Evolutionary conservation across 345 rosid species (phyloP), one percentile per base, ranked within the genome.

Genomic region (Excoecaria cochinchinensis): DNA sequence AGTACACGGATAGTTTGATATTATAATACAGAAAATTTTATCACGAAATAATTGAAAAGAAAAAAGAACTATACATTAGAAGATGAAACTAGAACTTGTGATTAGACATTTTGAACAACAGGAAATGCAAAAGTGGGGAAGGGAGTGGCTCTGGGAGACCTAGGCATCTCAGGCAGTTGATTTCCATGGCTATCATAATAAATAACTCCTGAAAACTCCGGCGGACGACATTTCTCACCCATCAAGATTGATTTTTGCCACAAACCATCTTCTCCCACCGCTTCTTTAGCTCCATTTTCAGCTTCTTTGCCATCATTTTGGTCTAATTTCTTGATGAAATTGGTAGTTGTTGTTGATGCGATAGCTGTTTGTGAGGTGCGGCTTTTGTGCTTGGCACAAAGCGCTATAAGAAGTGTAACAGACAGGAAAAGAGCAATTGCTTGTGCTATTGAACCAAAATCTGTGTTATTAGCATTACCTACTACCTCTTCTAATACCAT

Each of bases 381-480:
- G 50, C 76, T 56, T 0, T 72, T 24, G 6, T 57, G 83, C 38
- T 71, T 77, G 16, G 79, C 82, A n/a, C 84, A 80, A 12, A 80
- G 72, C 3, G 76, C 84, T 24, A 44, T 77, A 16, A 80, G 70
- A 73, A 55, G 73, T 50, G 70, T 69, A 36, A 71, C 69, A 21
- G 82, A 61, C 44, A 80, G 25, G 60, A 80, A 72, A 51, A 80
- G 19, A 55, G 60, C 86, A 7, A 72, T 51, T 11, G 72, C 77
- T 16, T 74, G 39, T 16, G 52, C 70, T 0, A 51, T 40, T 52
- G 73, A 65, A 24, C 73, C 78, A 8, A 16, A 16, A 6, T 24
- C 59, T 16, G 52, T 21, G 12, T 51, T 63, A 19, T 71, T 51
- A 0, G 25, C 31, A 31, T 31, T 31, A 31, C 31, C 31, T 31